Evolutionary conservation across 495 filamentous ascomycete species (phyloP).

Genomic region (Hyphodiscus hymeniophilus): DNA sequence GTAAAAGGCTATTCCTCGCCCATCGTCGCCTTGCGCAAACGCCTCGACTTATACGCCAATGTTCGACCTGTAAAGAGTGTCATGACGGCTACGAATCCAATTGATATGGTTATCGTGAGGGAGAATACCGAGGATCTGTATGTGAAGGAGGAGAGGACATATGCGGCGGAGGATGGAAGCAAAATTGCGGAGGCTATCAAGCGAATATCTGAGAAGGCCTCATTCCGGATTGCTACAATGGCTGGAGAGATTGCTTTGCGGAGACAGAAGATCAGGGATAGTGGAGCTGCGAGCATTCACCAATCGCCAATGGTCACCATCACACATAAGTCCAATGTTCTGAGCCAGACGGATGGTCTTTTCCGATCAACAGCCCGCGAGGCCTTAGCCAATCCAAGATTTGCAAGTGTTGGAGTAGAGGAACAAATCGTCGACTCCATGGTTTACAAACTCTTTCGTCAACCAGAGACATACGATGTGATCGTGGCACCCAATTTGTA

Average conservation of each 20-base stretch:
- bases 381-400: constrained; percentile 58
- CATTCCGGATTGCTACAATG: constrained; percentile 76
- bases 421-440: constrained; percentile 99
- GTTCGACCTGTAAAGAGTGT: constrained; percentile 93
- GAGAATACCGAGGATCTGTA: constrained; percentile 99
- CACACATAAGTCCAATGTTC: constrained; percentile 97
- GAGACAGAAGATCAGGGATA: constrained; percentile 67
- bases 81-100: constrained; percentile 47
- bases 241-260: constrained; percentile 90
- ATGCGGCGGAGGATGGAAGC: constrained; percentile 54
- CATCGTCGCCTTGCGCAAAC: constrained; percentile 94
- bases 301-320: constrained; percentile 76
- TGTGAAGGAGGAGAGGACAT: constrained; percentile 92
- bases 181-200: constrained; percentile 97
- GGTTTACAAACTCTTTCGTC: constrained; percentile 99
- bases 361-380: constrained; percentile 74
- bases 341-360: constrained; percentile 92
- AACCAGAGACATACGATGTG: constrained; percentile 90
- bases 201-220: constrained; percentile 81
- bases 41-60: constrained; percentile 92
- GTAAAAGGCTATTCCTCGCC: constrained; percentile 94
- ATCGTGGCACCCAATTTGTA: constrained; percentile 98
- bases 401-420: constrained; percentile 60
- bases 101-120: constrained; percentile 96
- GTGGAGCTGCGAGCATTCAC: constrained; percentile 46